Evolutionary conservation across 805 yeast genomes (phyloP), one percentile per base, ranked within the genome.

Genomic region (Blastobotrys parvus): DNA sequence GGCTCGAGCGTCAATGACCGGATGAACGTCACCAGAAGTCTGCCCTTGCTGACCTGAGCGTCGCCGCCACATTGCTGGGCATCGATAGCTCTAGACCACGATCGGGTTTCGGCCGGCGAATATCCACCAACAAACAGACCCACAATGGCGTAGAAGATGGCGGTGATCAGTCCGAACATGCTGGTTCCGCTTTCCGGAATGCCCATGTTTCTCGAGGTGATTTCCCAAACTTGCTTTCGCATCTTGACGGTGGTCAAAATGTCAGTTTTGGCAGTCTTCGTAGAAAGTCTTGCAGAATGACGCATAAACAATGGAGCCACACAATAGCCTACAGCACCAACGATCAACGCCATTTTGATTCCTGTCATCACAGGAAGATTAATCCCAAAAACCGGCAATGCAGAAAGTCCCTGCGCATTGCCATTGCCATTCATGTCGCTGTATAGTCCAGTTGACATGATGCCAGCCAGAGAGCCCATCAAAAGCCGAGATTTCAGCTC

Each of bases 11-110:
- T 35, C 32, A 55, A 35, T 43, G 58, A 46, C 35, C 53, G 52
- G 29, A 59, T 45, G 32, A 61, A 54, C 16, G 61, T 56, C 36
- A 51, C 45, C 15, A 58, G 38, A 22, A 63, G 45, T 16, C 63
- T 45, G 7, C 42, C 35, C 18, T 47, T 45, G 15, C 54, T 44
- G 46, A 54, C 46, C 13, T 51, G 44, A n/a, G 45, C 33, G 44
- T 63, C 68, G 13, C 67, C 68, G 18, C 67, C 67, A 34, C 60
- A 52, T n/a, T 63, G 57, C 46, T 63, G 67, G 6, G 65, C 55
- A 44, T 63, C 66, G 31, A 60, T 52, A 3, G 66, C 63, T 10
- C 54, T 47, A 10, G 45, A 35, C 35, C 33, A 22, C 17, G 33
- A 20, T 21, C 15, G n/a, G 17, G 20, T 13, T 3, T 22, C 17